phyloP scores from a whole-genome alignment of 495 filamentous ascomycete genomes.

The Choiromyces venosus region DNA sequence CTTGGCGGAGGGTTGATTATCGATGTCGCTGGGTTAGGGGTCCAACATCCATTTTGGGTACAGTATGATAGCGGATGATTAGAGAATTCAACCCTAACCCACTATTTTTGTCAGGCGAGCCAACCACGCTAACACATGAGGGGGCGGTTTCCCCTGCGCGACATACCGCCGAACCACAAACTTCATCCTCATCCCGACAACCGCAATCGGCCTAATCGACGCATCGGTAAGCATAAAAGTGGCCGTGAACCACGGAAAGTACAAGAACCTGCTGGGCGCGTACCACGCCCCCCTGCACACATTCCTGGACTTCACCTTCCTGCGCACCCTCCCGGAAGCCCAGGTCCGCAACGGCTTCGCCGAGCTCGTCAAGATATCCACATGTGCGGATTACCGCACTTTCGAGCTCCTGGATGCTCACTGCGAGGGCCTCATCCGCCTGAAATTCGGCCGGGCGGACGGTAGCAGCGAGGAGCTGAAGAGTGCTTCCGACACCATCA shows the following conservation, averaged over 20 bases:
- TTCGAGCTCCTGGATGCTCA: conserved; percentile 56
- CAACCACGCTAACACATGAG: not conserved
- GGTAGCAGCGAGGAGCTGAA: conserved; percentile 48
- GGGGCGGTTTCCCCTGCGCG: conserved; percentile 55
- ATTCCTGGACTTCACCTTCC: conserved; percentile 62
- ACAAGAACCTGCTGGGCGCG: conserved; percentile 62
- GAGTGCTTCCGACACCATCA: conserved; percentile 56
- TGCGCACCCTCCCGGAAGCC: conserved; percentile 54
- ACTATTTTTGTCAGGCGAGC: conserved; percentile 41
- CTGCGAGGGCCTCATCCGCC: conserved; percentile 56
- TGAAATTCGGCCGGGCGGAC: conserved; percentile 49
- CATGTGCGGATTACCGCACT: conserved; percentile 55
- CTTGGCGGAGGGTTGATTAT: conserved; percentile 58
- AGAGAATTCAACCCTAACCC: conserved; percentile 42
- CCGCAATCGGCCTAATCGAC: conserved; percentile 62
- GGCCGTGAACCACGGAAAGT: conserved; percentile 60
- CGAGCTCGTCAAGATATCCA: conserved; percentile 63
- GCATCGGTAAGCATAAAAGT: conserved; percentile 62
- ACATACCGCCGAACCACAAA: conserved; percentile 54
- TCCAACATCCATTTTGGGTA: conserved; percentile 43
- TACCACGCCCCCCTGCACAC: conserved; percentile 63
- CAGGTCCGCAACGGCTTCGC: conserved; percentile 63
- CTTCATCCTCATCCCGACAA: conserved; percentile 57
- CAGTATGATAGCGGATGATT: not conserved
- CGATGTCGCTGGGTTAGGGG: conserved; percentile 55